Conservation (phyloP, 2,329 filamentous ascomycete genomes). For the Mollisia scopiformis region DNA sequence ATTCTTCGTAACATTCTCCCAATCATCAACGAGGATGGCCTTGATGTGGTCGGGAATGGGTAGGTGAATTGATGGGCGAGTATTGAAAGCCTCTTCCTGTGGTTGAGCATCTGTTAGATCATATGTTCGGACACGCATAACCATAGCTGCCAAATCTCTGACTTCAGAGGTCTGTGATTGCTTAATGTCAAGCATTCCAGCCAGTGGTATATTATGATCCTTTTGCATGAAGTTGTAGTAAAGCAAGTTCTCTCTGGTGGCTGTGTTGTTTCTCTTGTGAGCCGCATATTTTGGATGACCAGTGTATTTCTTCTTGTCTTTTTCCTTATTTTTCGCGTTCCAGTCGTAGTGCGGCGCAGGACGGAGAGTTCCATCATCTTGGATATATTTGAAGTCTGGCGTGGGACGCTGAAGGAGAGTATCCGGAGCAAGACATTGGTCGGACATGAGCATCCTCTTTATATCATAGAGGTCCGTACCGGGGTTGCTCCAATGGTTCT, state of each 20-base stretch:
- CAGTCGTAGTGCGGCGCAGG: neutral
- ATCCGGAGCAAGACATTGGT: neutral
- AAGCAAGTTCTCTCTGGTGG: neutral
- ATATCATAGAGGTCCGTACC: neutral
- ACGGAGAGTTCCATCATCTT: neutral
- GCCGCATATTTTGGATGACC: neutral
- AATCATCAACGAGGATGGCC: conserved; percentile 92
- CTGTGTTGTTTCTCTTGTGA: neutral
- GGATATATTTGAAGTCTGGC: neutral
- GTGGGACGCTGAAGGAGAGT: neutral
- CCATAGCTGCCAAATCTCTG: neutral
- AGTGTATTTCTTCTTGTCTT: neutral
- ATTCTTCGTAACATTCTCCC: conserved; percentile 98
- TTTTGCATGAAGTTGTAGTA: neutral
- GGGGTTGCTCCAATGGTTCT: neutral
- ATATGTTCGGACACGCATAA: neutral
- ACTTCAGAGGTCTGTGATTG: neutral
- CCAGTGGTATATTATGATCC: neutral
- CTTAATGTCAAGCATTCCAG: neutral
- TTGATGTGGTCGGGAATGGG: conserved; percentile 88
- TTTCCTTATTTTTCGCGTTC: neutral
- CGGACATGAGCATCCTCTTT: neutral
- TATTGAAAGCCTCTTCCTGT: conserved; percentile 87
- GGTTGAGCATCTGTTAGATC: conserved; percentile 7
- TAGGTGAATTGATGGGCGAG: conserved; percentile 83